These are phyloP conservation scores for Vaccinium myrtillus DNA, from an alignment of 148 eudicot genomes.

Conservation along the genomic window DNA sequence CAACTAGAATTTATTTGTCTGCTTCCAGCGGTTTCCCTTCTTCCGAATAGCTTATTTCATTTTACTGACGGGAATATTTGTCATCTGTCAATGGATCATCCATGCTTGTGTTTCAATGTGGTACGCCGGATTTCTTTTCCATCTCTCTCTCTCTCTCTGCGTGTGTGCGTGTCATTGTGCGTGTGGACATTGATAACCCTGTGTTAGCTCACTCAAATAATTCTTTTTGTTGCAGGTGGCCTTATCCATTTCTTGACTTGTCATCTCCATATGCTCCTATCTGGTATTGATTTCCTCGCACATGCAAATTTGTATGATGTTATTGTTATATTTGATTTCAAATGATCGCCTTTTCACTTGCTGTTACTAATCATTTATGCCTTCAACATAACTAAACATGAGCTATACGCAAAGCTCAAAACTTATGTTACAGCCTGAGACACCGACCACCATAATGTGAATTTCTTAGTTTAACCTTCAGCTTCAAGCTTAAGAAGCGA, in stretches of 20 bases:
- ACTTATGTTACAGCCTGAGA: not conserved
- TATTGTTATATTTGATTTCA: not conserved
- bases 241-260: constrained; percentile 81
- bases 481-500: not conserved
- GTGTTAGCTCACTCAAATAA: not conserved
- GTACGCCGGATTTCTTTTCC: constrained; percentile 32
- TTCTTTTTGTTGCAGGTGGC: constrained; percentile 65
- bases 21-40: constrained; percentile 65
- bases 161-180: not conserved
- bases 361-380: not conserved
- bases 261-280: constrained; percentile 71
- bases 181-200: not conserved
- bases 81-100: constrained; percentile 80
- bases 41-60: constrained; percentile 76
- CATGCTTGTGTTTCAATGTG: constrained; percentile 58
- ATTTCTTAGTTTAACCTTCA: not conserved
- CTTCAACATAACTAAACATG: not conserved
- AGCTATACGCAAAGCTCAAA: not conserved
- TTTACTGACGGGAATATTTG: constrained; percentile 58
- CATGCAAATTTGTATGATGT: constrained; percentile 21
- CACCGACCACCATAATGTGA: not conserved
- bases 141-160: not conserved
- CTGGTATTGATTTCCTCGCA: constrained; percentile 49
- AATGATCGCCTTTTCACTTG: not conserved
- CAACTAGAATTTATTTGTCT: constrained; percentile 2